phyloP scores from a whole-genome alignment of 371 early-diverging fungal species.

The Basidiobolus meristosporus region DNA sequence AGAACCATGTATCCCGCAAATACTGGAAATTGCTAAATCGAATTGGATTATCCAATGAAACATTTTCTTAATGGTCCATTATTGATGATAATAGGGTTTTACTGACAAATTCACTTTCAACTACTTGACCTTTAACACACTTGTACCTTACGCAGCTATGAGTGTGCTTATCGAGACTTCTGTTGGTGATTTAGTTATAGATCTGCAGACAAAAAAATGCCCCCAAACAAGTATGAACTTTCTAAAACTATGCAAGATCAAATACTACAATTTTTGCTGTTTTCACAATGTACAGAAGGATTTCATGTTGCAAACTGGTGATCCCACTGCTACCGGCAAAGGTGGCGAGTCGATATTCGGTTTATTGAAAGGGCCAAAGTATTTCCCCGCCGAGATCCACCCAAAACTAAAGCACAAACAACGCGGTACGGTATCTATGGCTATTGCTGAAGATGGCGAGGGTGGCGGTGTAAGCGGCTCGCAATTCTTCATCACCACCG shows the following conservation, averaged over 20 bases:
- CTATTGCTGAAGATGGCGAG: constrained; percentile 24
- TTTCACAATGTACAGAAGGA: constrained; percentile 77
- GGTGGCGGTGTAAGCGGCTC: constrained; percentile 44
- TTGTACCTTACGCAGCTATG: too few relatives aligned
- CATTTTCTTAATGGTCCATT: too few relatives aligned
- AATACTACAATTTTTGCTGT: constrained; percentile 78
- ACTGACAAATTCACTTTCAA: too few relatives aligned
- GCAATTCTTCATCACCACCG: constrained; percentile 93
- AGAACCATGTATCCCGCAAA: too few relatives aligned
- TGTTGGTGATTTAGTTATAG: constrained; percentile 85
- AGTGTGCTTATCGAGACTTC: constrained; percentile 79
- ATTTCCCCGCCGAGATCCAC: constrained; percentile 69
- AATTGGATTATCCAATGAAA: too few relatives aligned
- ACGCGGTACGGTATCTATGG: constrained; percentile 77
- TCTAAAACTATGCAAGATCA: constrained; percentile 83
- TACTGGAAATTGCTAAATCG: too few relatives aligned
- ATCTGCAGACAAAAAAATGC: constrained; percentile 57
- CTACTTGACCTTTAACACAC: too few relatives aligned
- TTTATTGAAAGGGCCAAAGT: constrained; percentile 25
- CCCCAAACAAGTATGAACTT: constrained; percentile 72
- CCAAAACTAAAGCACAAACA: constrained; percentile 70
- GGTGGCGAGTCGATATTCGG: constrained; percentile 64
- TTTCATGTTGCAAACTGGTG: constrained; percentile 79
- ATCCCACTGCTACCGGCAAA: constrained; percentile 64
- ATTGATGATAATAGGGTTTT: too few relatives aligned